Evolutionary conservation across 192 early-diverging fungal species (phyloP), one percentile per base, ranked within the genome.

Genomic region (Chytriomyces sp.): DNA sequence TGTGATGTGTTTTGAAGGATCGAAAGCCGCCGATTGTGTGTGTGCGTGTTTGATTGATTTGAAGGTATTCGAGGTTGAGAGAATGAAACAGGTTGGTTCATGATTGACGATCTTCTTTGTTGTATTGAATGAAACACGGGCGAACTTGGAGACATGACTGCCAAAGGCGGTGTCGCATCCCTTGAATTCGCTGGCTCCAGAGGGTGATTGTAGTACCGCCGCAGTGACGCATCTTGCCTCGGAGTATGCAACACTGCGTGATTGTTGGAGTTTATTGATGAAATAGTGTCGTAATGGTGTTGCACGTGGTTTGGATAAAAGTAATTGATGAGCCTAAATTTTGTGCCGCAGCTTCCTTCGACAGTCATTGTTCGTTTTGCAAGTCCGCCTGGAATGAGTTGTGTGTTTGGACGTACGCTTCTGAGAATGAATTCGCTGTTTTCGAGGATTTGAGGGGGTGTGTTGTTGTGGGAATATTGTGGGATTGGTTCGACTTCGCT

Each of bases 311-410:
- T n/a, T 11, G 62, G 62, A 5, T 24, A 24, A 64, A 64, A 64
- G 28, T 64, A 64, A 26, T n/a, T 24, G 28, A 64, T 64, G 10
- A 64, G 10, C 18, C 62, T 13, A 64, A 20, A 64, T 10, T 64
- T n/a, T 16, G 18, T 28, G n/a, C 62, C 62, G 5, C 28, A n/a
- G 1, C 20, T 24, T 11, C n/a, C 62, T 24, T n/a, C n/a, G 16
- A 64, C 62, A 28, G 62, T 64, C 11, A 64, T 16, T 20, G 62
- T 64, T 23, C 28, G 62, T 28, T 64, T 64, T n/a, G 62, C 62
- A 1, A 64, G 62, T 11, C 62, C 62, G 1, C 28, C 28, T 11
- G 62, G 62, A 24, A 64, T 26, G 18, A 64, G 62, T 26, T 11
- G 18, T 5, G 62, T 64, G 26, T 64, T 64, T 26, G 62, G 20